phyloP scores from a whole-genome alignment of 148 eudicot genomes.

The Chenopodium berlandieri region DNA sequence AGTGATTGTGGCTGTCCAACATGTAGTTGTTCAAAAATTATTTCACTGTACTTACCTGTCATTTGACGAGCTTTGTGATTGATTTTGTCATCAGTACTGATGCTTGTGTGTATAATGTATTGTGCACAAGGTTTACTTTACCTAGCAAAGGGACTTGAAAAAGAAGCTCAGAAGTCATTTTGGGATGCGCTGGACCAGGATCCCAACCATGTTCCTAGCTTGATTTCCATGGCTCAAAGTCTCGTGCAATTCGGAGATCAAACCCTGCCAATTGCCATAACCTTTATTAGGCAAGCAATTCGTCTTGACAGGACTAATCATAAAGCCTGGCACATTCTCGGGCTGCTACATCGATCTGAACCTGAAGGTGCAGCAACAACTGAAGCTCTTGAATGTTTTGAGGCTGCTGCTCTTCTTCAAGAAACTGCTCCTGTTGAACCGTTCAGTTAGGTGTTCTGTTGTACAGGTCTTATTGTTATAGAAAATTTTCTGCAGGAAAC shows the following conservation, averaged over 20 bases:
- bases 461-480: slow-evolving; percentile 15
- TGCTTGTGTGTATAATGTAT: background rate
- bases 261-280: slow-evolving; percentile 56
- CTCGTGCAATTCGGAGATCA: slow-evolving; percentile 43
- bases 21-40: background rate
- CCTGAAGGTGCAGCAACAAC: slow-evolving; percentile 32
- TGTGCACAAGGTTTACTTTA: slow-evolving; percentile 49
- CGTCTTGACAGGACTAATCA: slow-evolving; percentile 63
- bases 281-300: slow-evolving; percentile 72
- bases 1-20: too few species aligned
- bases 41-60: background rate
- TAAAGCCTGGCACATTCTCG: slow-evolving; percentile 79
- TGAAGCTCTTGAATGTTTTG: slow-evolving; percentile 79
- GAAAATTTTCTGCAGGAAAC: slow-evolving; percentile 2
- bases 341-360: slow-evolving; percentile 57
- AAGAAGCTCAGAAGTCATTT: slow-evolving; percentile 63
- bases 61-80: background rate
- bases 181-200: slow-evolving; percentile 73
- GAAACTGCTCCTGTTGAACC: slow-evolving; percentile 81
- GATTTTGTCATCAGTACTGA: background rate
- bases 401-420: slow-evolving; percentile 72
- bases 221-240: slow-evolving; percentile 60
- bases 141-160: slow-evolving; percentile 58
- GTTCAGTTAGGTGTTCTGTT: slow-evolving; percentile 44
- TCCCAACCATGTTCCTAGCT: slow-evolving; percentile 80